Evolutionary conservation across 148 eudicot species (phyloP), one percentile per base, ranked within the genome.

Genomic region (Oxyria digyna): DNA sequence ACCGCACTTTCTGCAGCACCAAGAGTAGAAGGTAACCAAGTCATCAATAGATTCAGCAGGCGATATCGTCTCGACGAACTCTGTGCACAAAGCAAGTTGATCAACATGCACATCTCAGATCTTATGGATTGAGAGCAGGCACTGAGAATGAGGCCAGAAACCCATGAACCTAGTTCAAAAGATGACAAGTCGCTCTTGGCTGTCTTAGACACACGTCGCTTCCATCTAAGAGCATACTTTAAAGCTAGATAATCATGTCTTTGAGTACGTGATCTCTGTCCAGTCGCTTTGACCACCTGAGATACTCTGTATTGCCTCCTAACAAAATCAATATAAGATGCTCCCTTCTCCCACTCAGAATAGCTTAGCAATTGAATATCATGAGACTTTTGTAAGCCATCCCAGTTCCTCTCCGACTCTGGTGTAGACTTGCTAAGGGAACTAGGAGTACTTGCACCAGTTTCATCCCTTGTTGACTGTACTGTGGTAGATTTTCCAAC

Each of bases 131-230:
- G 99, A 63, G 97, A 95, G 74, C 97, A 95, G 67, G 97, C 94
- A 81, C 99, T 95, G 72, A 95, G 76, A 77, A 87, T 84, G 54
- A 95, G 99, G 75, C 85, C 99, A 37, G 97, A 88, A 74, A 95
- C 99, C 99, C 99, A 95, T 40, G 99, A 91, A 24, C 99, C 99
- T 66, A 95, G 85, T 73, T 95, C 99, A 85, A 95, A 95, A 15
- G 97, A 85, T 75, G 82, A 75, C 70, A 87, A 72, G 50, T 83
- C 93, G 74, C 78, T 84, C 76, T 82, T 87, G 55, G 74, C 74
- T 67, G 80, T 69, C 70, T 71, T 83, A 67, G 80, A 81, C 70
- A 87, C 79, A 74, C 81, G 83, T 1, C 93, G 89, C 75, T 89
- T 95, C 99, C 99, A 95, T 79, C 91, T 85, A 69, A 95, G 89